Evolutionary conservation across 331 rosid genomes (phyloP), one percentile per base, ranked within the genome.

Genomic region (Malus hybrid): DNA sequence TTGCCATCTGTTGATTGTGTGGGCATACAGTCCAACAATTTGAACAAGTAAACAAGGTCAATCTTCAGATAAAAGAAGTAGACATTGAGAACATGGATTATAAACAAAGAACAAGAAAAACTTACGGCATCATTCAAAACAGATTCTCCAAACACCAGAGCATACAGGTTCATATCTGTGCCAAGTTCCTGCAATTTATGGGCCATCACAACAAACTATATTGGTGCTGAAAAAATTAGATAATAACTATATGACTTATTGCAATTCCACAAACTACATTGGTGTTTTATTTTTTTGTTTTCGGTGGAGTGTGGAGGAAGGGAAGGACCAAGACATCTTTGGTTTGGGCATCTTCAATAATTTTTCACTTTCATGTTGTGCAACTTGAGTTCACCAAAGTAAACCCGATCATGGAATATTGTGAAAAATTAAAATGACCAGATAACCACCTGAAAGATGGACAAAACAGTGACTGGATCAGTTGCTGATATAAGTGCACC

Each of bases 401-500:
- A 15, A 10, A 76, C 33, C 24, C 61, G 10, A 32, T 32, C 50
- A 13, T 20, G 33, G 16, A 71, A 20, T 34, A 20, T 6, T 57
- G 33, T 52, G 65, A 29, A 27, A 33, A 33, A 46, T 44, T 34
- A 78, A 65, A n/a, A 18, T 52, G 20, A 67, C 65, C 44, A 34
- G 29, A 29, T 75, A 68, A 70, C 79, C 75, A 93, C 98, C 96
- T 93, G 98, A 84, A 93, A 93, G 81, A 93, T 91, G 87, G 98
- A 91, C 80, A 93, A 80, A 65, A 93, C 98, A 33, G 98, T 91
- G 76, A 93, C 98, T 10, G 98, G 97, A 84, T 93, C 98, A 3
- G 98, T 93, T 36, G 98, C 98, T 34, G 98, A 93, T 85, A 93
- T 91, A 79, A 93, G 97, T 78, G 98, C 92, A 71, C 98, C 98